A percentile compares a stretch with the other conserved stretches of the same genome.
Evolutionary conservation across 495 filamentous ascomycete genomes (phyloP).

Genomic region (Aspergillus hancockii): DNA sequence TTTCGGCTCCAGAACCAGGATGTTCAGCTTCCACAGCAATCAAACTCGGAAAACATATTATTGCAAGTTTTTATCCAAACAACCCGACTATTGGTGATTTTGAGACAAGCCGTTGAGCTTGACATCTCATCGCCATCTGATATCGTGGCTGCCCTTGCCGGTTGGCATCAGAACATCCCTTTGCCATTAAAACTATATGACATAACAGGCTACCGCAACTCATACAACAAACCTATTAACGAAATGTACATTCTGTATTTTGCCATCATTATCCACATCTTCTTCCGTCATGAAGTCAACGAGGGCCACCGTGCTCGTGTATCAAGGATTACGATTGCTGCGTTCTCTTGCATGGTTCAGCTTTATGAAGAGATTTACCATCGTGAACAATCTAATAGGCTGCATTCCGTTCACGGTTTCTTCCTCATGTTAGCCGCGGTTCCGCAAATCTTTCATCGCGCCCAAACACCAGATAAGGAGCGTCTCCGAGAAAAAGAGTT

Average conservation of each 20-base stretch:
- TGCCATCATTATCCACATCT: constrained; percentile 16
- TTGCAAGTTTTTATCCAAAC: neutral
- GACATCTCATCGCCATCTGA: neutral
- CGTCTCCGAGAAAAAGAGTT: neutral
- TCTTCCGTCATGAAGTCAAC: constrained; percentile 11
- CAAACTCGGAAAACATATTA: neutral
- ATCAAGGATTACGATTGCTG: constrained; percentile 19
- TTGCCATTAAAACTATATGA: neutral
- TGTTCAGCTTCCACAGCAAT: neutral
- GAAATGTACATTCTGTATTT: constrained; percentile 22
- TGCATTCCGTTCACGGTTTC: constrained; percentile 16
- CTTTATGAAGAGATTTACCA: constrained; percentile 23
- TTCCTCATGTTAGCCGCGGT: constrained; percentile 20
- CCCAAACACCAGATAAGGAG: neutral
- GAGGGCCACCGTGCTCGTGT: constrained; percentile 11
- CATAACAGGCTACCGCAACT: neutral
- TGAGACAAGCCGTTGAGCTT: neutral
- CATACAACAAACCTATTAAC: neutral
- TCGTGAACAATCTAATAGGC: constrained; percentile 13
- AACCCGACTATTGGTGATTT: neutral
- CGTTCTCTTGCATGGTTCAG: constrained; percentile 19
- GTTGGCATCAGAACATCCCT: neutral
- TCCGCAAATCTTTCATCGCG: constrained; percentile 14
- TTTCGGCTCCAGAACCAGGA: neutral
- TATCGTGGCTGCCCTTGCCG: neutral